Percentiles rank a stretch among this genome's conserved stretches.
Evolutionary conservation across 2,329 filamentous ascomycete species (phyloP).

Genomic region (Chaetomiaceae sp.): DNA sequence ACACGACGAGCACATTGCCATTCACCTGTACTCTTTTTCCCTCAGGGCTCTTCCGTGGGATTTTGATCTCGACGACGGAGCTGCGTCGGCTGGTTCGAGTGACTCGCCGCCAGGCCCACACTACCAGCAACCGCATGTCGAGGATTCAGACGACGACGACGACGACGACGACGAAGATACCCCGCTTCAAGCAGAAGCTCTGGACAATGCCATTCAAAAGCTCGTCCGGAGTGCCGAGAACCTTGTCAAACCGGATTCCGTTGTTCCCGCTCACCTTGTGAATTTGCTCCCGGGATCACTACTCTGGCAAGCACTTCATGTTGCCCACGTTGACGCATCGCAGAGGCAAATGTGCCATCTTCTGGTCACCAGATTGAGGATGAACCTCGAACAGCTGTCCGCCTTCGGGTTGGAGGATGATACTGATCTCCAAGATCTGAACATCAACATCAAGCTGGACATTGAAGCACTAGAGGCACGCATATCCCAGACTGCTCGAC

Average conservation of each 20-base stretch:
- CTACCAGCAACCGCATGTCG: neutral
- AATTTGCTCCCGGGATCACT: no score
- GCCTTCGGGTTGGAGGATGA: neutral
- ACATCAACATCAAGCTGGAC: neutral
- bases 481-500: neutral
- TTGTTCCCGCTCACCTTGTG: no score
- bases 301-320: no score
- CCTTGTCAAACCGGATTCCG: no score
- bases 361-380: no score
- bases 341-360: no score
- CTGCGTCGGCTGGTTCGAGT: neutral
- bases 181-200: neutral
- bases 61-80: neutral
- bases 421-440: neutral
- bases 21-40: slow-evolving; percentile 5
- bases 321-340: no score
- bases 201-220: no score
- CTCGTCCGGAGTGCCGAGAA: no score
- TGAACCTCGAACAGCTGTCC: neutral
- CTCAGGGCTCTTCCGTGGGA: slow-evolving; percentile 10
- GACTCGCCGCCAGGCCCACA: neutral
- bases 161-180: no score
- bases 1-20: slow-evolving; percentile 5
- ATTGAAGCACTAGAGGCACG: neutral
- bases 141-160: neutral